Evolutionary conservation across 192 early-diverging fungal genomes (phyloP).

Genomic region (Podila epigama): DNA sequence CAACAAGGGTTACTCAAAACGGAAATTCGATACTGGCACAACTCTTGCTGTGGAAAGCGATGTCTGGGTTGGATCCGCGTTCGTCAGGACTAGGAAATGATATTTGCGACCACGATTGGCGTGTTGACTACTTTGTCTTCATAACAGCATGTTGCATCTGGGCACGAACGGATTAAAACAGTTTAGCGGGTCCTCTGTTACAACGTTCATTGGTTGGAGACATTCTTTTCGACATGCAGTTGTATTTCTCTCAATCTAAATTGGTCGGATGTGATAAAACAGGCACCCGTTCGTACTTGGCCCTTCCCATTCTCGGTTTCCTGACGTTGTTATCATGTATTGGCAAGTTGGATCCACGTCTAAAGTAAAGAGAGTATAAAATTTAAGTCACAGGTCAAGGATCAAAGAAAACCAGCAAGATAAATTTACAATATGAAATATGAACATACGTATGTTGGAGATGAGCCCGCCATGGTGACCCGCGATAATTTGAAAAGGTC

Average conservation of each 20-base stretch:
- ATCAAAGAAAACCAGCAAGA: constrained; percentile 5
- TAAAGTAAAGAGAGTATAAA: constrained; percentile 18
- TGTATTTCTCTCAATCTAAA: no score
- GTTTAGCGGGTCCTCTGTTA: no score
- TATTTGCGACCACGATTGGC: no score
- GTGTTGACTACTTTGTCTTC: no score
- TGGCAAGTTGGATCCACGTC: constrained; percentile 75
- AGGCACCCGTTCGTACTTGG: constrained; percentile 81
- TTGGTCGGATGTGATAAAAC: constrained; percentile 81
- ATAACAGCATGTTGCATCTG: no score
- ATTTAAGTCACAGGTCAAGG: neutral
- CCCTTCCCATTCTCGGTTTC: constrained; percentile 98
- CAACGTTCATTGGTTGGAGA: no score
- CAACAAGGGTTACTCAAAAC: neutral
- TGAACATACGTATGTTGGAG: constrained; percentile 72
- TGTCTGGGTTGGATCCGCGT: constrained; percentile 20
- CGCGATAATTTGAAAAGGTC: constrained; percentile 86
- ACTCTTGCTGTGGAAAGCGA: constrained; percentile 32
- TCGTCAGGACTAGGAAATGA: constrained; percentile 6
- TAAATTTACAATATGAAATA: neutral
- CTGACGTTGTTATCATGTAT: constrained; percentile 92
- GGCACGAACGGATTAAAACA: no score
- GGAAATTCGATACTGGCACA: constrained; percentile 22
- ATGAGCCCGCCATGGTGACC: constrained; percentile 92
- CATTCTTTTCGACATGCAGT: no score